Conservation (phyloP, 148 eudicot genomes). For the Pharnaceum exiguum region DNA sequence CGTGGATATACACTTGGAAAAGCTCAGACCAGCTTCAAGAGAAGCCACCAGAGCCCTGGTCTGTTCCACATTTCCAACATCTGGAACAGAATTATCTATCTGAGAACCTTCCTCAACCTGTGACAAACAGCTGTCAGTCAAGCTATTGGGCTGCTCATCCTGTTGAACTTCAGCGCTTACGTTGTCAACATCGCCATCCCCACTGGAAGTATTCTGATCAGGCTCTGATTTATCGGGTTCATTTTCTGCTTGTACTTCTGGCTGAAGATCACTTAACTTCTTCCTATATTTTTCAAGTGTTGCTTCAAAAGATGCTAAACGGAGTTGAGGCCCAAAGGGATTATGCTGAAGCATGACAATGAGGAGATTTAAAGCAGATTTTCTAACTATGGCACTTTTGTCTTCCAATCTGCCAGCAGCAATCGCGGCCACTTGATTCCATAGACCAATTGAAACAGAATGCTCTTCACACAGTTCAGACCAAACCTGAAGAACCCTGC, state of each 20-base stretch:
- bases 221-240: slow-evolving; percentile 33
- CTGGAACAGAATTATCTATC: slow-evolving; percentile 65
- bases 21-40: slow-evolving; percentile 83
- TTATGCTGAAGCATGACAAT: slow-evolving; percentile 95
- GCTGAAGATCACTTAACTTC: slow-evolving; percentile 72
- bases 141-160: slow-evolving; percentile 53
- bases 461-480: slow-evolving; percentile 91
- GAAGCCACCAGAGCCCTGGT: slow-evolving; percentile 93
- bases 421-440: slow-evolving; percentile 90
- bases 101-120: slow-evolving; percentile 40
- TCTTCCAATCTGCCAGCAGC: slow-evolving; percentile 96
- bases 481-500: slow-evolving; percentile 96
- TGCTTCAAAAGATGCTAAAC: slow-evolving; percentile 77
- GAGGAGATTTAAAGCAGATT: slow-evolving; percentile 81
- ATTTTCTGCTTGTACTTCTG: slow-evolving; percentile 37
- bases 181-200: slow-evolving; percentile 58
- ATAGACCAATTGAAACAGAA: slow-evolving; percentile 81
- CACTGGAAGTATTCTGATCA: slow-evolving; percentile 33
- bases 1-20: slow-evolving; percentile 75
- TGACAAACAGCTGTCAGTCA: slow-evolving; percentile 69
- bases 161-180: slow-evolving; percentile 24
- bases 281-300: slow-evolving; percentile 77
- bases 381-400: slow-evolving; percentile 88
- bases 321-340: slow-evolving; percentile 97
- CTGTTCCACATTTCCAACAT: slow-evolving; percentile 92